phyloP scores from a whole-genome alignment of 106 monocot species.

The Platanthera guangdongensis region DNA sequence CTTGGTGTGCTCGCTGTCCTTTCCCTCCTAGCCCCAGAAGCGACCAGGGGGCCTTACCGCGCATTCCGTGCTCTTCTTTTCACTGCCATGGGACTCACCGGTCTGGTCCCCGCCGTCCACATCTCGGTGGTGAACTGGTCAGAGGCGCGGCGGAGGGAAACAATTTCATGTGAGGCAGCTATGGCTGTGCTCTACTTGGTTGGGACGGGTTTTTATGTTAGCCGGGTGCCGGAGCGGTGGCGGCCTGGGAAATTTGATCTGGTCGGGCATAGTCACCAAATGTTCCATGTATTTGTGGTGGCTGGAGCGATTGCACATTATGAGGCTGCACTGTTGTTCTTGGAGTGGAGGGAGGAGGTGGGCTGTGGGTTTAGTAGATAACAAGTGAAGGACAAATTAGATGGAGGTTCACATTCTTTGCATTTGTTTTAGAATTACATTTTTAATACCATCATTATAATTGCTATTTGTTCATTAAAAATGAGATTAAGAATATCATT shows the following conservation, averaged over 20 bases:
- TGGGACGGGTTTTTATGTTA: conserved; percentile 67
- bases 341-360: conserved; percentile 37
- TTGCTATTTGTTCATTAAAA: too few species aligned
- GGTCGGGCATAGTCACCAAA: conserved; percentile 81
- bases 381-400: not conserved
- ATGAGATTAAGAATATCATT: too few species aligned
- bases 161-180: conserved; percentile 55
- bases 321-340: conserved; percentile 39
- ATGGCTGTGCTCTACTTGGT: conserved; percentile 56
- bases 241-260: conserved; percentile 66
- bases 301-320: conserved; percentile 73
- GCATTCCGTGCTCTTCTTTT: conserved; percentile 58
- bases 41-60: conserved; percentile 35
- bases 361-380: conserved; percentile 9
- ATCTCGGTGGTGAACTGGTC: conserved; percentile 59
- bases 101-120: conserved; percentile 70
- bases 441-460: too few species aligned
- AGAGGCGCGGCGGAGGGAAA: conserved; percentile 39
- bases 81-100: conserved; percentile 61
- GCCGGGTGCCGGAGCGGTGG: conserved; percentile 76
- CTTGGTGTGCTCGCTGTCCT: conserved; percentile 41
- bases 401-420: too few species aligned
- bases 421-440: too few species aligned
- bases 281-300: conserved; percentile 74
- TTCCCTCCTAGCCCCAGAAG: conserved; percentile 50